phyloP scores from a whole-genome alignment of 2,329 filamentous ascomycete species.

The Lachnellula arida region DNA sequence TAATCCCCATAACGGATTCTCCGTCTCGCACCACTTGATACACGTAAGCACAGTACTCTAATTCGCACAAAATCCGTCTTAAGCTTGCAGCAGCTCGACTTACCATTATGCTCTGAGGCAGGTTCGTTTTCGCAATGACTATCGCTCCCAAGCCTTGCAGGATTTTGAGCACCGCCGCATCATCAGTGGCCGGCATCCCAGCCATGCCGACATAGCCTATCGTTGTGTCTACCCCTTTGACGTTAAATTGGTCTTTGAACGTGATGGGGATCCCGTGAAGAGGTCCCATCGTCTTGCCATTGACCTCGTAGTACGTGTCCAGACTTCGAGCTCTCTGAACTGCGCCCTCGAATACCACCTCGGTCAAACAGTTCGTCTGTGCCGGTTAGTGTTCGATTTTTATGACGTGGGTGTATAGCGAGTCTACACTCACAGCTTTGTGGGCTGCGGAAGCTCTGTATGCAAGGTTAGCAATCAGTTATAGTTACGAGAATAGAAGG shows the following conservation, averaged over 20 bases:
- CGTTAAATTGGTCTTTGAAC: constrained; percentile 58
- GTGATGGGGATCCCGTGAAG: constrained; percentile 51
- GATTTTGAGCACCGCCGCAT: constrained; percentile 47
- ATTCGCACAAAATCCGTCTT: constrained; percentile 30
- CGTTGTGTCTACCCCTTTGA: constrained; percentile 52
- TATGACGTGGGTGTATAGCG: no score
- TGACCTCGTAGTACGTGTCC: constrained; percentile 34
- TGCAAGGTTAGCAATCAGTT: neutral
- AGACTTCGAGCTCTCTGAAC: constrained; percentile 34
- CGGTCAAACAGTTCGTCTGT: constrained; percentile 36
- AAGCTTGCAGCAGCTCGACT: constrained; percentile 8
- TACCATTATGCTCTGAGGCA: constrained; percentile 49
- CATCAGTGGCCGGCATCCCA: constrained; percentile 43
- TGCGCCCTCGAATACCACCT: constrained; percentile 40
- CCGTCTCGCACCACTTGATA: constrained; percentile 47
- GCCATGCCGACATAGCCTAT: constrained; percentile 52
- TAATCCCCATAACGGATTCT: constrained; percentile 47
- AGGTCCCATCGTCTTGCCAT: constrained; percentile 42
- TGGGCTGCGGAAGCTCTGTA: constrained; percentile 1
- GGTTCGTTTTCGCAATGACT: constrained; percentile 48
- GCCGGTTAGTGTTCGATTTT: no score
- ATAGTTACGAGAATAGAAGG: neutral
- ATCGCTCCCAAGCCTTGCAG: constrained; percentile 47
- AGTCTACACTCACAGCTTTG: neutral
- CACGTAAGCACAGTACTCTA: neutral